These are phyloP conservation scores for Penicillium psychrofluorescens DNA, from an alignment of 495 filamentous ascomycete species.

Conservation along the genomic window DNA sequence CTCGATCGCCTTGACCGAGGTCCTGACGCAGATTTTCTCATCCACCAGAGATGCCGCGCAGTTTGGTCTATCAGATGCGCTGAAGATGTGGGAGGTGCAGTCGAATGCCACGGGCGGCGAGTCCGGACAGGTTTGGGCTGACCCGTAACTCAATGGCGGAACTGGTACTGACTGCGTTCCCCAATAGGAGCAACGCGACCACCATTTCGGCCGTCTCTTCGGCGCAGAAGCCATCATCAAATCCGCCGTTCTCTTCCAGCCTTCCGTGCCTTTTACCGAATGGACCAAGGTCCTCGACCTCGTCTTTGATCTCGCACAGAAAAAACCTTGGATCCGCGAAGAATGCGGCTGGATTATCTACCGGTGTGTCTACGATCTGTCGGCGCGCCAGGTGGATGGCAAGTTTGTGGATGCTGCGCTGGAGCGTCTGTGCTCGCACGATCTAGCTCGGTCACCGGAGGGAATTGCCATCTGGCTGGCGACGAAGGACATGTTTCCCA, in stretches of 20 bases:
- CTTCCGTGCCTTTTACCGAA: conserved; percentile 34
- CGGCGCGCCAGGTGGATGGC: conserved; percentile 23
- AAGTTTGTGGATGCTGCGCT: conserved; percentile 54
- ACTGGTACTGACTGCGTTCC: conserved; percentile 7
- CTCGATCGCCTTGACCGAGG: conserved; percentile 79
- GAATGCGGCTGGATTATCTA: conserved; percentile 72
- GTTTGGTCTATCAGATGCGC: conserved; percentile 41
- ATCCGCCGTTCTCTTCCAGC: conserved; percentile 60
- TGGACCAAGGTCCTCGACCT: conserved; percentile 54
- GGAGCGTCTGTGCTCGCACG: conserved; percentile 50
- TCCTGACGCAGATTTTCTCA: conserved; percentile 53
- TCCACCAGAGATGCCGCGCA: conserved; percentile 15
- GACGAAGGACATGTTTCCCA: conserved; percentile 54
- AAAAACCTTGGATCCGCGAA: conserved; percentile 82
- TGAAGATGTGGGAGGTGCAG: conserved; percentile 61
- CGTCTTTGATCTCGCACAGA: conserved; percentile 48
- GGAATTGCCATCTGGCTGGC: conserved; percentile 84
- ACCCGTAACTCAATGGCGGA: neutral
- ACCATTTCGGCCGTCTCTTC: conserved; percentile 77
- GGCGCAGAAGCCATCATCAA: conserved; percentile 79
- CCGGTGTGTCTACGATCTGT: conserved; percentile 37
- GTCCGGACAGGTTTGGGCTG: conserved; percentile 50
- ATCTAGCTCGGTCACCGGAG: conserved; percentile 70
- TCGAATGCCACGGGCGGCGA: conserved; percentile 58
- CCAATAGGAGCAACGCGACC: conserved; percentile 72